Base-by-base conservation (phyloP, 192 early-diverging fungal genomes). In the Spizellomyces punctatus region DNA sequence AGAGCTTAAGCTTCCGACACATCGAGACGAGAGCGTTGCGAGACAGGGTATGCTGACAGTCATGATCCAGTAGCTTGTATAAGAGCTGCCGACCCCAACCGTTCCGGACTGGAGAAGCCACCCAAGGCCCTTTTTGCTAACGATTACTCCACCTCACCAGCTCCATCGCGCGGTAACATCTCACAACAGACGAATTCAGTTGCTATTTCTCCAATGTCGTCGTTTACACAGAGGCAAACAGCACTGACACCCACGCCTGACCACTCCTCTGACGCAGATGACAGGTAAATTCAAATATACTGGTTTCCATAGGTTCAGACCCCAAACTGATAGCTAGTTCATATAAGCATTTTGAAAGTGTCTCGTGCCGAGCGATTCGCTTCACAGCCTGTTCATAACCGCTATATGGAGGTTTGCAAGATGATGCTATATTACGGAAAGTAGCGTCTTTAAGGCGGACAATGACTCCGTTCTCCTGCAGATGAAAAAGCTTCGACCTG, bases 401-500 rank as follows among this genome's bases (percentile, higher is more conserved):
- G 61, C 17, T 72, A 72, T 63, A 64, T 64, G 61, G 62, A 63
- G 63, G 60, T 72, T 12, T 50, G 36, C 4, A 41, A 61, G 17
- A 54, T 54, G 50, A 12, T 54, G 50, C 27, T 36, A 36, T 36
- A 36, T 36, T 36, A 2, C 27, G 0, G 3, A 3, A 54, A 54
- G 12, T 19, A 4, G 50, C 17, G 14, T 54, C 50, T 2, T 12
- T n/a, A 4, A 12, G 12, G 12, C 50, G 17, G 12, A 19, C 17
- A 54, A 54, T 19, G 14, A 60, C 44, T 14, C 14, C 46, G 36
- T 68, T 22, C 49, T 36, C 43, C 52, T 45, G 27, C 27, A 90
- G 85, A 59, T 96, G 66, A 91, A 93, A 64, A 79, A 71, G 6
- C 76, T 81, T 44, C 87, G 94, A 12, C 78, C 83, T 0, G 63